These are phyloP conservation scores for Chaetothyriales sp. DNA, from an alignment of 2,329 filamentous ascomycete species.

Conservation along the genomic window DNA sequence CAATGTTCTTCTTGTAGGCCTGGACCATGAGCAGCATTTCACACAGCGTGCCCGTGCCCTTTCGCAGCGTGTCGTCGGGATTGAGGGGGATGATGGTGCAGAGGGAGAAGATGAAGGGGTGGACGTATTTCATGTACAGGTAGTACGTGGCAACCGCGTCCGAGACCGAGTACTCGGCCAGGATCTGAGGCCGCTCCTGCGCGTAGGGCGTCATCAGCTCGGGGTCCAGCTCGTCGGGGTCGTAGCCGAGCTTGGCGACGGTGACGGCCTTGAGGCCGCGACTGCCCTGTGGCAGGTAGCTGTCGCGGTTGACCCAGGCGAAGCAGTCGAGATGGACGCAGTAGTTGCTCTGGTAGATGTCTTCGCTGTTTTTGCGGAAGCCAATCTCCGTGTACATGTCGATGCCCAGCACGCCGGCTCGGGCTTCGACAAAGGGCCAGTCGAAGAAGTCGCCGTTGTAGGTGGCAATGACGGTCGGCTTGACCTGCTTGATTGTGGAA, in stretches of 20 bases:
- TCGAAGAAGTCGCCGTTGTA: constrained; percentile 99
- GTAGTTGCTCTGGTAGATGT: constrained; percentile 91
- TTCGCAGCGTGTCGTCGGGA: constrained; percentile 82
- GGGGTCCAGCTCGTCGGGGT: constrained; percentile 92
- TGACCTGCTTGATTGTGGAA: constrained; percentile 82
- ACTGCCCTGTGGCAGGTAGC: constrained; percentile 92
- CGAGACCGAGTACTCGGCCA: constrained; percentile 96
- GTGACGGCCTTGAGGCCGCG: constrained; percentile 95
- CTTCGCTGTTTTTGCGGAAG: constrained; percentile 87
- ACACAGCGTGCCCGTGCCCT: constrained; percentile 95
- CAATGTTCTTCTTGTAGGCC: constrained; percentile 80
- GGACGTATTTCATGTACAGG: constrained; percentile 99
- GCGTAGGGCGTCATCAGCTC: constrained; percentile 91
- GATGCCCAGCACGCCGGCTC: constrained; percentile 86
- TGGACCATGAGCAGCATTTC: constrained; percentile 99
- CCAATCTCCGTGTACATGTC: constrained; percentile 99
- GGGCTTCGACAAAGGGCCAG: constrained; percentile 94
- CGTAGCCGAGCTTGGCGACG: constrained; percentile 93
- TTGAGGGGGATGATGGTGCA: constrained; percentile 92
- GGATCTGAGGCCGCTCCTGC: constrained; percentile 74
- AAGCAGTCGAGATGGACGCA: constrained; percentile 99
- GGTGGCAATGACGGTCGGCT: constrained; percentile 94
- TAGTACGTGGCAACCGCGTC: constrained; percentile 98
- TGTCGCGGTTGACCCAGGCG: constrained; percentile 97
- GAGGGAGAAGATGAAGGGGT: constrained; percentile 96